Evolutionary conservation across 805 yeast species (phyloP).

Genomic region (Millerago galiae): DNA sequence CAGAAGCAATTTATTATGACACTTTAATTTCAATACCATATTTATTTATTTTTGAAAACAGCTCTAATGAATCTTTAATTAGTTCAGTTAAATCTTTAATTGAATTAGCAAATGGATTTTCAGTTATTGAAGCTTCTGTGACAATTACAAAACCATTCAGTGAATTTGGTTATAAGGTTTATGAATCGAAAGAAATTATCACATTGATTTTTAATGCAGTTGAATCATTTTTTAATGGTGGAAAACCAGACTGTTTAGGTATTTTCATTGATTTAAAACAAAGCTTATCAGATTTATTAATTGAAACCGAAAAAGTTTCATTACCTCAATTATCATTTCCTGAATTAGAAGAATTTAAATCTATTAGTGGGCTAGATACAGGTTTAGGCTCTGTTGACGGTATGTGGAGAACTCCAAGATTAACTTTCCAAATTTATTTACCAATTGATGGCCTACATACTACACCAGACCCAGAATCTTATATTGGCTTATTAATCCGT

Average conservation of each 20-base stretch:
- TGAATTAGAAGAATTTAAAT: slow-evolving; percentile 28
- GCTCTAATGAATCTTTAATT: slow-evolving; percentile 26
- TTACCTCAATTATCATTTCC: slow-evolving; percentile 29
- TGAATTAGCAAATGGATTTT: slow-evolving; percentile 37
- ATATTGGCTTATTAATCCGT: slow-evolving; percentile 57
- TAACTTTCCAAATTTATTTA: slow-evolving; percentile 53
- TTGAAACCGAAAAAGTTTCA: slow-evolving; percentile 14
- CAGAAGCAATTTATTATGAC: slow-evolving; percentile 62
- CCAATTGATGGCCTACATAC: slow-evolving; percentile 56
- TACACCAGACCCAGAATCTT: slow-evolving; percentile 46
- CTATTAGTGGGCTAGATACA: slow-evolving; percentile 27
- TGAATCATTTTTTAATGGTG: slow-evolving; percentile 2
- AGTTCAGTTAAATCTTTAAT: slow-evolving; percentile 34
- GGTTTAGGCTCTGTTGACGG: slow-evolving; percentile 51
- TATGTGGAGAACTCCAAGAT: slow-evolving; percentile 62
- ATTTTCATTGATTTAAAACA: slow-evolving; percentile 32
- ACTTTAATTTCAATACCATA: slow-evolving; percentile 62
- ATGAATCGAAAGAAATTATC: slow-evolving; percentile 42
- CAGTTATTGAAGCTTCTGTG: slow-evolving; percentile 17
- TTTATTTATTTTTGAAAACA: slow-evolving; percentile 38
- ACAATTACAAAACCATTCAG: slow-evolving; percentile 23
- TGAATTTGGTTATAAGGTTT: slow-evolving; percentile 34
- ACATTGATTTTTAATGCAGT: slow-evolving; percentile 46
- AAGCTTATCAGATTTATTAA: slow-evolving; percentile 12
- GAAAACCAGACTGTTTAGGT: slow-evolving; percentile 21